Percentiles rank a stretch among this genome's conserved stretches.
Evolutionary conservation across 2,329 filamentous ascomycete species (phyloP).

Genomic region (Harringtonia lauricola): DNA sequence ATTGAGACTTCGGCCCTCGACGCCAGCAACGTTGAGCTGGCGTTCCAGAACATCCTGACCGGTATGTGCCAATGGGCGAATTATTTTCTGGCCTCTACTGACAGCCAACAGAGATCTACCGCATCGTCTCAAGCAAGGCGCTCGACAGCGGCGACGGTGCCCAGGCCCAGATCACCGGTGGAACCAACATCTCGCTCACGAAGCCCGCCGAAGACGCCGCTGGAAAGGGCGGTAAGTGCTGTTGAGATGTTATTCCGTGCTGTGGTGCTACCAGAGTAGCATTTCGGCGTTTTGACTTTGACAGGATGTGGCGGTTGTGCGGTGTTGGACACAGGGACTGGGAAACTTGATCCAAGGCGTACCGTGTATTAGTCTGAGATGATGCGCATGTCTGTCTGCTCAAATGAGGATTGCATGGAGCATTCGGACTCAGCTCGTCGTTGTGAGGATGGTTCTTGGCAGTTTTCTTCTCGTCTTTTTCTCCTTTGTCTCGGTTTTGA

Average conservation of each 20-base stretch:
- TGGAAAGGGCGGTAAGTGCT: constrained; percentile 72
- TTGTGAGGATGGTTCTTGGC: background rate
- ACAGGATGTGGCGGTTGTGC: background rate
- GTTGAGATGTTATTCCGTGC: constrained; percentile 36
- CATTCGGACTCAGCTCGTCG: background rate
- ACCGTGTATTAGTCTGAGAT: constrained; percentile 6
- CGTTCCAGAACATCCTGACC: constrained; percentile 98
- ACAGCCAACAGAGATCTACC: constrained; percentile 80
- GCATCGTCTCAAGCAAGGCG: constrained; percentile 96
- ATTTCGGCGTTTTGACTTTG: constrained; percentile 6
- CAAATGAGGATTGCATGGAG: background rate
- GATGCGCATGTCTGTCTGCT: constrained; percentile 4
- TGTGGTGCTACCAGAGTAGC: background rate
- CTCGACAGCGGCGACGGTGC: constrained; percentile 79
- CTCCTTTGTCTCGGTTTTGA: background rate
- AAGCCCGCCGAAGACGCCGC: constrained; percentile 68
- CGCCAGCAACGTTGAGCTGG: constrained; percentile 97
- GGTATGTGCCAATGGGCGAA: constrained; percentile 44
- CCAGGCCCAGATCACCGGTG: constrained; percentile 68
- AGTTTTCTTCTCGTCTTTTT: constrained; percentile 1
- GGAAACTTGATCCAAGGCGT: constrained; percentile 7
- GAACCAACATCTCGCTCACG: constrained; percentile 77
- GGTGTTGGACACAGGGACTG: constrained; percentile 7
- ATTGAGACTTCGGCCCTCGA: constrained; percentile 98
- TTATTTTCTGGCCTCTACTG: background rate